Base-by-base conservation (phyloP, 1,284 basidiomycete genomes). In the Gastroboletus turbinatus region DNA sequence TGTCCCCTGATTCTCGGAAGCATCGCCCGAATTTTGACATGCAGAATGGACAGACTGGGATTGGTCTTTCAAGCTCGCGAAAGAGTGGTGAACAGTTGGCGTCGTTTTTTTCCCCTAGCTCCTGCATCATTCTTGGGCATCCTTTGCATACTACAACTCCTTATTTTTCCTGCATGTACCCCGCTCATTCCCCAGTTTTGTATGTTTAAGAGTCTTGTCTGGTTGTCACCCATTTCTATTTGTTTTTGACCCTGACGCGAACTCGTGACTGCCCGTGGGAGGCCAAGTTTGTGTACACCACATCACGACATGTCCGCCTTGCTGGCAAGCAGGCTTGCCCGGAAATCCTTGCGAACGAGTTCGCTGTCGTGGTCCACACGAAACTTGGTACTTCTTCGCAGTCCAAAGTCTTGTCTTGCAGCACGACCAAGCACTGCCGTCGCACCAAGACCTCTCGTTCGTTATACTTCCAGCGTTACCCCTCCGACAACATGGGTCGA, bases 31-130 rank as follows among this genome's bases (percentile, higher is more conserved):
- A 11, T 52, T 45, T 55, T 57, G 50, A 63, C 39, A 46, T 29
- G 11, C 8, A 46, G 45, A 39, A 52, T 35, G 48, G n/a, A 42
- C 59, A 92, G 91, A 92, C 58, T 93, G 87, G 79, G 83, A 88
- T 42, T 93, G 90, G 90, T 70, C 66, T 27, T 93, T 94, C 78
- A 92, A 90, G 70, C 78, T 93, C 55, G 83, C 78, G 27, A 92
- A 92, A 75, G 90, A 92, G 60, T 93, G 90, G 91, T 85, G 63
- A 74, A 71, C 36, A 50, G 30, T 49, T 43, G 14, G 43, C 39
- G 53, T 56, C 46, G 17, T 57, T 50, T 38, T 60, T 55, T 46
- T 43, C 27, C 27, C 40, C 43, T 57, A 14, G 43, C 53, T 59
- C 43, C 46, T 54, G 54, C 58, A 59, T 67, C 56, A 53, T 69